These are phyloP conservation scores for Kewa caespitosa DNA, from an alignment of 179 eudicot species.

Conservation along the genomic window DNA sequence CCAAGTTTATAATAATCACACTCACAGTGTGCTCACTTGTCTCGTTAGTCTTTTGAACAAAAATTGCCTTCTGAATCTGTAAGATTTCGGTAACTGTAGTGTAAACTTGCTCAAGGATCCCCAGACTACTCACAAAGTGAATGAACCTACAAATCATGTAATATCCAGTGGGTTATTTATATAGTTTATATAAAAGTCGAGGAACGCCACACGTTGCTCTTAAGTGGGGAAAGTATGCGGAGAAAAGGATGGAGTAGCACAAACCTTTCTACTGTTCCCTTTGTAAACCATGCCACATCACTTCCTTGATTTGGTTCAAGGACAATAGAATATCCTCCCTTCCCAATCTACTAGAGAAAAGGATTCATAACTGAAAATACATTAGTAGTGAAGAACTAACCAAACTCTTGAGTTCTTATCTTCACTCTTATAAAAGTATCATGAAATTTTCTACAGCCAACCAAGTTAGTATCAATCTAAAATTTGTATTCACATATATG, in stretches of 20 bases:
- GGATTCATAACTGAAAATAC: no score
- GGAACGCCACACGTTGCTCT: background rate
- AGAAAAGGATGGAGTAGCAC: conserved; percentile 3
- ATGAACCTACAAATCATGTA: conserved; percentile 64
- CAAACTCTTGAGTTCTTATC: no score
- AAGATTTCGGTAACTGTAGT: conserved; percentile 87
- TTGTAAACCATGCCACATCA: conserved; percentile 85
- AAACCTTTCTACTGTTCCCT: conserved; percentile 90
- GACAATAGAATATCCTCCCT: conserved; percentile 90
- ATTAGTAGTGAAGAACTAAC: no score
- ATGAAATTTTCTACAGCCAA: no score
- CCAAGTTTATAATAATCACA: background rate
- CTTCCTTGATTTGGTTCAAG: conserved; percentile 59
- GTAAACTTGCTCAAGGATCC: conserved; percentile 86
- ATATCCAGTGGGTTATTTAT: background rate
- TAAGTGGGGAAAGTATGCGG: background rate
- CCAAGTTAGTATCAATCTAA: no score
- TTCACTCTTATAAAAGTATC: no score
- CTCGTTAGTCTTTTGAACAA: conserved; percentile 56
- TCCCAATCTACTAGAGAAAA: conserved; percentile 86
- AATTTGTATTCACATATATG: no score
- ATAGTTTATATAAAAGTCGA: background rate
- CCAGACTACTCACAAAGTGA: conserved; percentile 97
- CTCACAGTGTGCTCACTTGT: conserved; percentile 48
- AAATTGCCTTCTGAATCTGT: conserved; percentile 86